phyloP scores from a whole-genome alignment of 2,329 filamentous ascomycete species.

The Chaetomiaceae sp. region DNA sequence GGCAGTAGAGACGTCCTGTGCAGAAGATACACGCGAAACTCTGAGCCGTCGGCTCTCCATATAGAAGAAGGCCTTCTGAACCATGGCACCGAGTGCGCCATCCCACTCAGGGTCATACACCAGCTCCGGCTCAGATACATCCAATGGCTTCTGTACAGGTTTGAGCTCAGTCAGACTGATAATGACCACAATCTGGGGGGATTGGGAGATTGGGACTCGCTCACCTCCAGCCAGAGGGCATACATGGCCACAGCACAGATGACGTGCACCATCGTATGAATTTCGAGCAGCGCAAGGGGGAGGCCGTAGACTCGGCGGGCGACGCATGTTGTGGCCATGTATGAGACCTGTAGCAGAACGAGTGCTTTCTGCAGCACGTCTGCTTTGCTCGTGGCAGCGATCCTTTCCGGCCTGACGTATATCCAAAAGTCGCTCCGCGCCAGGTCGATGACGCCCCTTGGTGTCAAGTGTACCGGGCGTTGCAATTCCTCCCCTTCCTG shows the following conservation, averaged over 20 bases:
- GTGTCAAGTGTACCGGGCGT: background rate
- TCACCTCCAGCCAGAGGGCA: conserved; percentile 14
- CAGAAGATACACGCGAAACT: too few relatives aligned
- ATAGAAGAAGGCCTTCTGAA: too few relatives aligned
- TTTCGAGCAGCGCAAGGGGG: conserved; percentile 36
- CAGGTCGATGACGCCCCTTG: background rate
- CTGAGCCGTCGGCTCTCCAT: too few relatives aligned
- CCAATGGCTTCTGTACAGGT: background rate
- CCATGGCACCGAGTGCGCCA: too few relatives aligned
- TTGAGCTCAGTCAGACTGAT: too few relatives aligned
- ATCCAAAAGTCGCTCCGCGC: too few relatives aligned
- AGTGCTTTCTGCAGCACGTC: conserved; percentile 33
- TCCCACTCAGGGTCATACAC: background rate
- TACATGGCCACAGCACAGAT: conserved; percentile 23
- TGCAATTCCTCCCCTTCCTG: too few relatives aligned
- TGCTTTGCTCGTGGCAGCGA: conserved; percentile 32
- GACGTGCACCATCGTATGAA: conserved; percentile 33
- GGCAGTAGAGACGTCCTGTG: too few relatives aligned
- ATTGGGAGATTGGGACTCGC: background rate
- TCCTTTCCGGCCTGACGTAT: background rate
- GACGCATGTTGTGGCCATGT: conserved; percentile 36
- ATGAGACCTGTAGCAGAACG: conserved; percentile 35
- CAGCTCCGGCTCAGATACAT: background rate
- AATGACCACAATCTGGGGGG: too few relatives aligned
- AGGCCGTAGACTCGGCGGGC: conserved; percentile 31